A percentile compares a stretch with the other conserved stretches of the same genome.
Conservation (phyloP, 805 yeast genomes). For the Ogataea zsoltii region DNA sequence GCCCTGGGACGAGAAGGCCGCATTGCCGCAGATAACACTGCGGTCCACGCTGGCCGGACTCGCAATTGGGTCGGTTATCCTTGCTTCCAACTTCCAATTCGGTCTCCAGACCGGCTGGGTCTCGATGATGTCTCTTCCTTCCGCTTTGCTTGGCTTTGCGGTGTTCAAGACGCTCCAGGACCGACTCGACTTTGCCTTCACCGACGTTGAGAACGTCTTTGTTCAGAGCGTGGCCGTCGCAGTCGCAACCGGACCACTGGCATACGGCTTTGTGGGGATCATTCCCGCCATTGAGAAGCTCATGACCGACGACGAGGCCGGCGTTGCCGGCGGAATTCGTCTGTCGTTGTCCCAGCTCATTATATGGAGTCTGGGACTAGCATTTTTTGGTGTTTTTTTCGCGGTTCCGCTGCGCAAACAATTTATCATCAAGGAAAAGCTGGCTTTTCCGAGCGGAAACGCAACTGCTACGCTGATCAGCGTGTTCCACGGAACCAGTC, state of each 20-base stretch:
- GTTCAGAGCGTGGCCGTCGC: conserved; percentile 94
- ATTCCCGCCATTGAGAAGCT: conserved; percentile 94
- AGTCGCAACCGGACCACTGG: conserved; percentile 95
- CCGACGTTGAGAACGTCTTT: conserved; percentile 93
- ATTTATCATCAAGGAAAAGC: conserved; percentile 81
- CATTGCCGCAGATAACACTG: conserved; percentile 64
- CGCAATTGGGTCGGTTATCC: conserved; percentile 80
- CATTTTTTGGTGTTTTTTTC: conserved; percentile 93
- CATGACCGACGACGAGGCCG: conserved; percentile 75
- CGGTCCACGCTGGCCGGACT: conserved; percentile 78
- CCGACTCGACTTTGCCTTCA: conserved; percentile 45
- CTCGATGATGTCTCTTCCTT: conserved; percentile 97
- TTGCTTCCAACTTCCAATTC: conserved; percentile 90
- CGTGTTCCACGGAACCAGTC: conserved; percentile 74
- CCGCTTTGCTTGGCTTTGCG: conserved; percentile 86
- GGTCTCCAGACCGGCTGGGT: conserved; percentile 99
- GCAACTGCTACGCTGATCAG: conserved; percentile 94
- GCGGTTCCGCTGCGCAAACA: conserved; percentile 87
- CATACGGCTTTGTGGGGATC: conserved; percentile 93
- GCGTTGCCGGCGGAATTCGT: conserved; percentile 43
- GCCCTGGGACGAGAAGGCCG: conserved; percentile 51
- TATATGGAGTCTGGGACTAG: conserved; percentile 83
- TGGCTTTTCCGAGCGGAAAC: conserved; percentile 92
- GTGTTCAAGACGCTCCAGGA: conserved; percentile 61
- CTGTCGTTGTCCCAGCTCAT: conserved; percentile 54